These are phyloP conservation scores for cucumber (Cucumis sativus) DNA, from an alignment of 306 rosid species.

Conservation along the genomic window DNA sequence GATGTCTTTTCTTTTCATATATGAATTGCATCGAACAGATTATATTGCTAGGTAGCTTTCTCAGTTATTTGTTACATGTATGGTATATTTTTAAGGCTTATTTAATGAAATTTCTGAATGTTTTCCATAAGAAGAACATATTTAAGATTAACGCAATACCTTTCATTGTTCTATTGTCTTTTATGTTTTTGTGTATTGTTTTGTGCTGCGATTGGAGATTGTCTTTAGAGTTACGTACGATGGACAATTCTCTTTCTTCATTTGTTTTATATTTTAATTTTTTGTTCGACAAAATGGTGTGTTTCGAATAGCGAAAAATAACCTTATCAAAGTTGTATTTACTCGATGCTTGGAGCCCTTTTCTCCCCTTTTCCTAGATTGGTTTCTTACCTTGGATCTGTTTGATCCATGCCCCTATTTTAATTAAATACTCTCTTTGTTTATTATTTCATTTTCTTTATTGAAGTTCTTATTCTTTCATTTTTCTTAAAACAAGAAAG, in stretches of 20 bases:
- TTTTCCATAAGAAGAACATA: not conserved
- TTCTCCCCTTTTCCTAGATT: not conserved
- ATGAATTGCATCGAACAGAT: not conserved
- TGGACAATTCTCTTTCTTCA: not conserved
- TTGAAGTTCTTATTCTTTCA: not conserved
- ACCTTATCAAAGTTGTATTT: not conserved
- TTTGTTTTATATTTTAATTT: not conserved
- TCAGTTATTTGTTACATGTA: not conserved
- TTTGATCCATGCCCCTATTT: not conserved
- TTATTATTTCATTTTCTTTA: too few species aligned
- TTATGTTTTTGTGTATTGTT: not conserved
- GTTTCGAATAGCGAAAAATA: not conserved
- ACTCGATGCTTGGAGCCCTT: not conserved
- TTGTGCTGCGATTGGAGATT: not conserved
- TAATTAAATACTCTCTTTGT: not conserved
- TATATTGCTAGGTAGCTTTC: not conserved
- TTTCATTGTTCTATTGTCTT: not conserved
- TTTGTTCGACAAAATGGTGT: not conserved
- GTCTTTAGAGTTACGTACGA: not conserved
- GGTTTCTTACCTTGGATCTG: not conserved
- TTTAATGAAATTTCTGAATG: not conserved
- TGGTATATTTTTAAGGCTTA: not conserved
- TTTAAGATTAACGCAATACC: not conserved
- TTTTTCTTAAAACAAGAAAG: not conserved
- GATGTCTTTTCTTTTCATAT: not conserved